Conservation (phyloP, 192 early-diverging fungal species). For the Coemansia sp. region DNA sequence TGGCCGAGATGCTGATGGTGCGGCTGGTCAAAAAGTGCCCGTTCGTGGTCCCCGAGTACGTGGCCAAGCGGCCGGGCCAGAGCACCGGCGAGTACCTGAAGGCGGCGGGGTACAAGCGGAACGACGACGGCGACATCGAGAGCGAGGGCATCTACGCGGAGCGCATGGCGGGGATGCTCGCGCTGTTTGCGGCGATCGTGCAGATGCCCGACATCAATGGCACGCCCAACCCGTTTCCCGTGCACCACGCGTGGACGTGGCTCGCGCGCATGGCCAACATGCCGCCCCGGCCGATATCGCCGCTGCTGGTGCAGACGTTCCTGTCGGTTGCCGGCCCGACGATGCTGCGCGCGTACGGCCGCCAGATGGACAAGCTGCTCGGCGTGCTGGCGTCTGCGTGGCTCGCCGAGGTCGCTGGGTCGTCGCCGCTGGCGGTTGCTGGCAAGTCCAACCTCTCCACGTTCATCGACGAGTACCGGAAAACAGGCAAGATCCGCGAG, state of each 20-base stretch:
- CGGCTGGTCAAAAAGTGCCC: constrained; percentile 51
- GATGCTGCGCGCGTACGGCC: constrained; percentile 30
- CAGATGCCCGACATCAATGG: constrained; percentile 19
- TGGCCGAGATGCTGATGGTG: constrained; percentile 36
- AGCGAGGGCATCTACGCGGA: constrained; percentile 29
- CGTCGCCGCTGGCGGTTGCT: constrained; percentile 60
- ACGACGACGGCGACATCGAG: constrained; percentile 38
- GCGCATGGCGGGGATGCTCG: constrained; percentile 47
- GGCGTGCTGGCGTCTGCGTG: constrained; percentile 64
- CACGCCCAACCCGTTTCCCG: constrained; percentile 14
- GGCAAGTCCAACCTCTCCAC: constrained; percentile 65
- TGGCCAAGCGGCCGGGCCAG: constrained; percentile 13
- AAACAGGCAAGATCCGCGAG: constrained; percentile 74
- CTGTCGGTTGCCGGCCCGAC: constrained; percentile 38
- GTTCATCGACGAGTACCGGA: constrained; percentile 74
- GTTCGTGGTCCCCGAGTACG: constrained; percentile 35
- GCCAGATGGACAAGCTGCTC: constrained; percentile 32
- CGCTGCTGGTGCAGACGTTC: constrained; percentile 38
- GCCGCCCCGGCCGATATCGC: constrained; percentile 35
- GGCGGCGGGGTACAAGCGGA: constrained; percentile 32
- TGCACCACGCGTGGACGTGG: constrained; percentile 42
- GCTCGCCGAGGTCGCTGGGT: constrained; percentile 61
- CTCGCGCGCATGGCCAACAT: constrained; percentile 41
- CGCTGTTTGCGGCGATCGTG: constrained; percentile 39
- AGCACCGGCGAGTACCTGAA: constrained; percentile 22